Evolutionary conservation across 805 yeast species (phyloP), one percentile per base, ranked within the genome.

Genomic region (Tetrapisispora pingtungensis): DNA sequence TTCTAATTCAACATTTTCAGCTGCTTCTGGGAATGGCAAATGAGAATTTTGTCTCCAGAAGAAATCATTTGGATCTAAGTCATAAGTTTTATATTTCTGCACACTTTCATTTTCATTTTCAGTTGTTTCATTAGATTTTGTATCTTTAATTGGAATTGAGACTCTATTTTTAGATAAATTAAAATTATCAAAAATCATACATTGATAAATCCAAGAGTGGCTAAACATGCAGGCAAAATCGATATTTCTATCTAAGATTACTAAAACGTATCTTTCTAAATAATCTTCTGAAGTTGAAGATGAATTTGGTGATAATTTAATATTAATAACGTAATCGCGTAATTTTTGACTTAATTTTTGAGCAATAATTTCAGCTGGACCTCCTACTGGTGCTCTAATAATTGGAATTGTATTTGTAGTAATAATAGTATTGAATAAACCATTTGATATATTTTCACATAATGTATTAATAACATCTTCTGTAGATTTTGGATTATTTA

Each of bases 21-120:
- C 98, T n/a, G 94, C 97, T 60, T 90, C 97, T 1, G 98, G 98
- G 70, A 93, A 93, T 33, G 98, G 97, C 46, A 86, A 68, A 41
- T 82, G 82, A 12, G 95, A 73, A 65, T 93, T 89, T 49, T 74
- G 72, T 49, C 66, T 68, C 98, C 98, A 93, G 66, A 93, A 93
- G 60, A 84, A 85, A 68, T 93, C 99, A 46, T 77, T 76, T 26
- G 96, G 96, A 56, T 90, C 98, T 37, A 93, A 74, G 60, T 93
- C 98, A 61, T 82, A 84, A 49, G 77, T 74, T 52, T 81, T 81
- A 20, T 17, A 19, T 37, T 37, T 37, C 27, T 10, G 31, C 3
- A 12, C n/a, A 18, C 22, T 17, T 26, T 27, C 63, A n/a, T 62
- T 62, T 8, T 66, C 57, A 30, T 32, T 36, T 13, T 34, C 40